Percentiles rank a stretch among this genome's conserved stretches.
Conservation (phyloP, 352 stramenopile species). For the Phytopythium litorale region DNA sequence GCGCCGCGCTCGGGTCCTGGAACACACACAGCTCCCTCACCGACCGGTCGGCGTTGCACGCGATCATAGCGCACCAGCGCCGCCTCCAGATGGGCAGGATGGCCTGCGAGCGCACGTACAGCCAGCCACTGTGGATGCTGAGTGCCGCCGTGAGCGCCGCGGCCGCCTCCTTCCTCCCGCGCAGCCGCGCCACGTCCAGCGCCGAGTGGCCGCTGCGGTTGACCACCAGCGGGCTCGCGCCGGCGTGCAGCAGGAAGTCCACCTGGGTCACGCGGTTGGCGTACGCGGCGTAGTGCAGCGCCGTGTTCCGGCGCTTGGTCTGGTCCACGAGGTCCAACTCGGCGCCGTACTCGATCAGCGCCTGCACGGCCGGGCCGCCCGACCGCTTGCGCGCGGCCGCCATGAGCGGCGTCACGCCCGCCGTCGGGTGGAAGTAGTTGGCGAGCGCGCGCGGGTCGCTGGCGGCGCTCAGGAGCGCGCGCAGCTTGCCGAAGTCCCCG, state of each 20-base stretch:
- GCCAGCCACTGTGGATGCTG: conserved; percentile 51
- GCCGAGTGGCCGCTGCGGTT: conserved; percentile 55
- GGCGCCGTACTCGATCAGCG: conserved; percentile 57
- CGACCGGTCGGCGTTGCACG: conserved; percentile 38
- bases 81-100: conserved; percentile 53
- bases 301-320: conserved; percentile 43
- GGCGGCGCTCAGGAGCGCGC: conserved; percentile 15
- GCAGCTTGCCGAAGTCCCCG: conserved; percentile 28
- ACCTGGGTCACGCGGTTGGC: conserved; percentile 42
- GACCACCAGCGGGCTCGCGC: conserved; percentile 38
- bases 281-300: conserved; percentile 64
- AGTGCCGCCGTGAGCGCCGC: conserved; percentile 44
- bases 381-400: conserved; percentile 47
- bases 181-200: conserved; percentile 55
- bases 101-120: conserved; percentile 36
- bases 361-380: conserved; percentile 38
- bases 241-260: conserved; percentile 51
- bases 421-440: conserved; percentile 37
- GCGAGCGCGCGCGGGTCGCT: conserved; percentile 21
- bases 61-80: conserved; percentile 54
- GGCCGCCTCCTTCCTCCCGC: conserved; percentile 32
- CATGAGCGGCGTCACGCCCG: conserved; percentile 70
- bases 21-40: conserved; percentile 58
- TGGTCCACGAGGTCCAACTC: conserved; percentile 33
- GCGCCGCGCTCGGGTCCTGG: conserved; percentile 22